phyloP scores from a whole-genome alignment of 2,329 filamentous ascomycete genomes.

The Fusarium solani-melongenae region DNA sequence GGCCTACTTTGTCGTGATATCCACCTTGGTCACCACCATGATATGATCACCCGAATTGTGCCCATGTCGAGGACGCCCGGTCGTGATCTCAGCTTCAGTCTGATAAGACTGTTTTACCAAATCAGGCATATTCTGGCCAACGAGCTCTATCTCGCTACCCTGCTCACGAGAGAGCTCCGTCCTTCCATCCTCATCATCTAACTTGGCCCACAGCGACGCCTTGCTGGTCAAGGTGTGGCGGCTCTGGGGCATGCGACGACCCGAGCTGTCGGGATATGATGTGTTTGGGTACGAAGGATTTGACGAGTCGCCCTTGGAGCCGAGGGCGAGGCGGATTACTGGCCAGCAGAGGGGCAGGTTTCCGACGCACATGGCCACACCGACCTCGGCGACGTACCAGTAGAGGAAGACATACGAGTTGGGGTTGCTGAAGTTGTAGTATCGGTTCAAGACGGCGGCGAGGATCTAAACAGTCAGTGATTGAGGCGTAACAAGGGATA shows the following conservation, averaged over 20 bases:
- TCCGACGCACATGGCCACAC: conserved; percentile 68
- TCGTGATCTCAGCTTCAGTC: conserved; percentile 8
- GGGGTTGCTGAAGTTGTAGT: conserved; percentile 68
- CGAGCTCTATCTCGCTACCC: conserved; percentile 47
- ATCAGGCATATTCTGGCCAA: conserved; percentile 29
- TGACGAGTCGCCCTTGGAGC: conserved; percentile 34
- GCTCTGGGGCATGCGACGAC: conserved; percentile 28
- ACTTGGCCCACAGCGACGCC: conserved; percentile 45
- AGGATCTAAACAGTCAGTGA: conserved; percentile 56
- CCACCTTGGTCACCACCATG: conserved; percentile 44
- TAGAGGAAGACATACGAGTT: conserved; percentile 67
- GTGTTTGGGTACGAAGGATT: conserved; percentile 39
- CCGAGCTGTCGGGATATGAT: conserved; percentile 34
- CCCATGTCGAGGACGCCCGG: not conserved
- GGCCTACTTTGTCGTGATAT: conserved; percentile 33
- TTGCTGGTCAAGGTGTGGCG: conserved; percentile 29
- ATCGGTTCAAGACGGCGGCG: conserved; percentile 69
- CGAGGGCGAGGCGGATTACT: conserved; percentile 59
- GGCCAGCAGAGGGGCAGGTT: conserved; percentile 72
- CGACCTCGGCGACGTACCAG: conserved; percentile 70
- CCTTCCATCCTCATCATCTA: conserved; percentile 42
- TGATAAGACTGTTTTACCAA: conserved; percentile 24
- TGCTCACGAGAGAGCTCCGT: conserved; percentile 25
- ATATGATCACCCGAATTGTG: conserved; percentile 34
- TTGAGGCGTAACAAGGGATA: not conserved